Evolutionary conservation across 495 filamentous ascomycete genomes (phyloP).

Genomic region (Neurospora tetraspora): DNA sequence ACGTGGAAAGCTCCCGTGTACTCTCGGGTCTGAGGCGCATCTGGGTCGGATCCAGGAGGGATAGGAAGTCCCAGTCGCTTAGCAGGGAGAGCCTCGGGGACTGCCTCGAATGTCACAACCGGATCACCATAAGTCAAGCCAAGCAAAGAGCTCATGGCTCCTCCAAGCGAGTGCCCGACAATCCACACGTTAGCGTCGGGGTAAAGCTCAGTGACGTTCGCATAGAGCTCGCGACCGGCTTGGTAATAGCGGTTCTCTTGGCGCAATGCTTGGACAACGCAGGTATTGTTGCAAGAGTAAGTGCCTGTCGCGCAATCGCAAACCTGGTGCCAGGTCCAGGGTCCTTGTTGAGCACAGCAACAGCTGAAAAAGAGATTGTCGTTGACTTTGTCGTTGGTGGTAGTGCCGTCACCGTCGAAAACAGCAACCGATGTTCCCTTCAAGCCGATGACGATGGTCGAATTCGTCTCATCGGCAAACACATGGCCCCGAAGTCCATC

Average conservation of each 20-base stretch:
- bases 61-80: conserved; percentile 75
- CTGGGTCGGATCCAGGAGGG: conserved; percentile 65
- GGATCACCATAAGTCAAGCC: conserved; percentile 87
- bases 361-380: conserved; percentile 97
- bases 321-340: conserved; percentile 77
- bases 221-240: conserved; percentile 76
- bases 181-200: conserved; percentile 81
- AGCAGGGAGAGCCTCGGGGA: conserved; percentile 81
- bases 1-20: conserved; percentile 84
- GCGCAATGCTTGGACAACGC: conserved; percentile 60
- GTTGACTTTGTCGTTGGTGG: conserved; percentile 93
- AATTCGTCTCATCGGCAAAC: conserved; percentile 75
- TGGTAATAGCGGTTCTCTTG: conserved; percentile 86
- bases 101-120: conserved; percentile 79
- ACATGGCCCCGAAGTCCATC: conserved; percentile 91
- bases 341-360: conserved; percentile 88
- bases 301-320: conserved; percentile 81
- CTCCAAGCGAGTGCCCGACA: conserved; percentile 82
- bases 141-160: conserved; percentile 72
- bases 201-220: conserved; percentile 84
- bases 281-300: conserved; percentile 85
- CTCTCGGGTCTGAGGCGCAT: conserved; percentile 55
- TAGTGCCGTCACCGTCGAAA: conserved; percentile 90
- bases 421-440: conserved; percentile 88
- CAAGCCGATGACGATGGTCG: conserved; percentile 79